A percentile compares a stretch with the other conserved stretches of the same genome.
These are phyloP conservation scores for Clathrus columnatus DNA, from an alignment of 768 basidiomycete genomes.

Conservation along the genomic window DNA sequence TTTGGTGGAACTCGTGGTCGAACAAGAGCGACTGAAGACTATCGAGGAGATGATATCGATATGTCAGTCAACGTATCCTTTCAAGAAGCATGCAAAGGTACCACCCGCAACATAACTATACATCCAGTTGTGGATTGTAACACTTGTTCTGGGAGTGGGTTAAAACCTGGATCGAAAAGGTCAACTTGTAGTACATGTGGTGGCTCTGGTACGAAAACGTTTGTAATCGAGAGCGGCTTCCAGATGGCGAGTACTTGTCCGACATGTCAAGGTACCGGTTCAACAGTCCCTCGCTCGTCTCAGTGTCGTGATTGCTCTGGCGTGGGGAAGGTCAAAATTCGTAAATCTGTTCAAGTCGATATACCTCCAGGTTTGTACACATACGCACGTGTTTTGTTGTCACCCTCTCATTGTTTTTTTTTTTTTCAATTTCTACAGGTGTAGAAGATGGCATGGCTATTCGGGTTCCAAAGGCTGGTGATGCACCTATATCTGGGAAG, in stretches of 20 bases:
- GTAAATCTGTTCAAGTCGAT: slow-evolving; percentile 69
- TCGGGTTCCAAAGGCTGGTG: slow-evolving; percentile 71
- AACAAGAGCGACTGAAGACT: slow-evolving; percentile 30
- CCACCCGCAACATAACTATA: slow-evolving; percentile 63
- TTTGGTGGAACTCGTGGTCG: slow-evolving; percentile 43
- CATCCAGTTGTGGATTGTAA: slow-evolving; percentile 77
- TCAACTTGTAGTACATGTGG: slow-evolving; percentile 71
- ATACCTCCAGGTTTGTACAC: slow-evolving; percentile 69
- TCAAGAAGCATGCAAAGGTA: slow-evolving; percentile 92
- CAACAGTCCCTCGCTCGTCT: slow-evolving; percentile 64
- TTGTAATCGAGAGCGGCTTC: slow-evolving; percentile 88
- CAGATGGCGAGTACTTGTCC: slow-evolving; percentile 92
- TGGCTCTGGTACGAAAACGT: slow-evolving; percentile 83
- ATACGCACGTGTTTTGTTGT: neutral
- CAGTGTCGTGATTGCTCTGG: slow-evolving; percentile 79
- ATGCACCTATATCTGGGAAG: slow-evolving; percentile 72
- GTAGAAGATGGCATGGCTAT: slow-evolving; percentile 94
- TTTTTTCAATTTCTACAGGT: slow-evolving; percentile 37
- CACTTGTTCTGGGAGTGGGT: slow-evolving; percentile 77
- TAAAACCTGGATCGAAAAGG: slow-evolving; percentile 81
- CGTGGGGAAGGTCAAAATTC: slow-evolving; percentile 76
- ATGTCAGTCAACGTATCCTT: slow-evolving; percentile 68
- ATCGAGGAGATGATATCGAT: slow-evolving; percentile 77
- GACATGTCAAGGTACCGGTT: slow-evolving; percentile 73
- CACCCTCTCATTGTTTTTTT: neutral